phyloP scores from a whole-genome alignment of 192 early-diverging fungal species.

The Gonapodya sp. region DNA sequence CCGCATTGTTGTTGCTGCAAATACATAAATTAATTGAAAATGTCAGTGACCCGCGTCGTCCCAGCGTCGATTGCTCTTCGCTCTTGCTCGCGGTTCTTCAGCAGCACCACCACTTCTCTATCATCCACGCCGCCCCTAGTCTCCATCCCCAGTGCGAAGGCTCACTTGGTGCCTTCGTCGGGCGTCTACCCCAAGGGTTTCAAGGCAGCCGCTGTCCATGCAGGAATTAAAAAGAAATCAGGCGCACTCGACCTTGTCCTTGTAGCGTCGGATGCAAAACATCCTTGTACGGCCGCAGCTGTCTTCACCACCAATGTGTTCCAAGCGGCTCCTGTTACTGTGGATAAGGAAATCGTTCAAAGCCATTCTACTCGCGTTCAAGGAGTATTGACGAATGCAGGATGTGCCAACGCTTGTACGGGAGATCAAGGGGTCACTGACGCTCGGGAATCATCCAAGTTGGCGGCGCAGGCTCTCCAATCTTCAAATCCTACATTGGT shows the following conservation, averaged over 20 bases:
- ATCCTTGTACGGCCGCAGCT: conserved; percentile 64
- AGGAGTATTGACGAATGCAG: conserved; percentile 70
- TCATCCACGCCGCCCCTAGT: neutral
- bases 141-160: neutral
- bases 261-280: conserved; percentile 47
- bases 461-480: conserved; percentile 43
- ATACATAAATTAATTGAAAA: no score
- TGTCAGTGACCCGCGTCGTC: neutral
- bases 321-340: conserved; percentile 78
- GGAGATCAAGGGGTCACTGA: conserved; percentile 72
- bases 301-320: conserved; percentile 93
- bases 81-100: neutral
- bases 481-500: conserved; percentile 43
- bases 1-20: no score
- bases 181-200: conserved; percentile 85
- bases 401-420: conserved; percentile 91
- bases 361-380: conserved; percentile 31
- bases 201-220: conserved; percentile 57
- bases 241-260: conserved; percentile 69
- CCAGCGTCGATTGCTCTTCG: neutral
- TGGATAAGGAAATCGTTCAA: conserved; percentile 54
- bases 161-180: conserved; percentile 47
- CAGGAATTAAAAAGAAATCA: conserved; percentile 74
- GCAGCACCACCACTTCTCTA: neutral
- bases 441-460: conserved; percentile 56